Evolutionary conservation across 2,329 filamentous ascomycete species (phyloP).

Genomic region (Cucurbitaria berberidis): DNA sequence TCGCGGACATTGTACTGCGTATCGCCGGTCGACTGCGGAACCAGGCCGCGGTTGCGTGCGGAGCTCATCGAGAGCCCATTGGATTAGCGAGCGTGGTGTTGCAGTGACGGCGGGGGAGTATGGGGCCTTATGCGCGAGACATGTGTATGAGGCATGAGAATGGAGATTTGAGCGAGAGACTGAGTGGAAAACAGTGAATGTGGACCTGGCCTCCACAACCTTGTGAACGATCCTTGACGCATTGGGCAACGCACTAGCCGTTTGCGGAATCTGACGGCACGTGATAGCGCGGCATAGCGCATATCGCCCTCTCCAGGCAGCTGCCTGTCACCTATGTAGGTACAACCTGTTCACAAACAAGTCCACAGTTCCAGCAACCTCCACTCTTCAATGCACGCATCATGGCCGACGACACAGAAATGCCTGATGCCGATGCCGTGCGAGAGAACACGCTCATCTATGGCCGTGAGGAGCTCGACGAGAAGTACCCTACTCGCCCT

Average conservation of each 20-base stretch:
- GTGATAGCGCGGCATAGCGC: constrained; percentile 22
- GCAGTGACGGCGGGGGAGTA: constrained; percentile 1
- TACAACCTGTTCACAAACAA: constrained; percentile 8
- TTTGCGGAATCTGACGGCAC: not conserved
- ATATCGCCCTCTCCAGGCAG: constrained; percentile 19
- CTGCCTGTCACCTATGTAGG: constrained; percentile 6
- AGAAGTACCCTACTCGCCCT: constrained; percentile 76
- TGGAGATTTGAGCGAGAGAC: constrained; percentile 19
- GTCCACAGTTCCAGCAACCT: not conserved
- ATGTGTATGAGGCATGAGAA: constrained; percentile 10
- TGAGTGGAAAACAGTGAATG: constrained; percentile 14
- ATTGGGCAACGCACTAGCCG: constrained; percentile 13
- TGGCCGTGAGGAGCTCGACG: constrained; percentile 56
- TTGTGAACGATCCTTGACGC: constrained; percentile 7
- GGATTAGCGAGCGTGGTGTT: constrained; percentile 29
- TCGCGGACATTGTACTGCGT: constrained; percentile 47
- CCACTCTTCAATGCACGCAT: constrained; percentile 18
- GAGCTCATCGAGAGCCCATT: constrained; percentile 49
- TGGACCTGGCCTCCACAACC: constrained; percentile 15
- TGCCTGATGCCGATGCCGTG: constrained; percentile 52
- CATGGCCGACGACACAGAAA: constrained; percentile 41
- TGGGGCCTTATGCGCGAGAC: constrained; percentile 8
- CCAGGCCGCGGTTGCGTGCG: constrained; percentile 38
- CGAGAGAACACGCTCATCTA: constrained; percentile 59
- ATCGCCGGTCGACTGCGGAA: constrained; percentile 41